These are phyloP conservation scores for Neurospora sp. DNA, from an alignment of 495 filamentous ascomycete species.

Conservation along the genomic window DNA sequence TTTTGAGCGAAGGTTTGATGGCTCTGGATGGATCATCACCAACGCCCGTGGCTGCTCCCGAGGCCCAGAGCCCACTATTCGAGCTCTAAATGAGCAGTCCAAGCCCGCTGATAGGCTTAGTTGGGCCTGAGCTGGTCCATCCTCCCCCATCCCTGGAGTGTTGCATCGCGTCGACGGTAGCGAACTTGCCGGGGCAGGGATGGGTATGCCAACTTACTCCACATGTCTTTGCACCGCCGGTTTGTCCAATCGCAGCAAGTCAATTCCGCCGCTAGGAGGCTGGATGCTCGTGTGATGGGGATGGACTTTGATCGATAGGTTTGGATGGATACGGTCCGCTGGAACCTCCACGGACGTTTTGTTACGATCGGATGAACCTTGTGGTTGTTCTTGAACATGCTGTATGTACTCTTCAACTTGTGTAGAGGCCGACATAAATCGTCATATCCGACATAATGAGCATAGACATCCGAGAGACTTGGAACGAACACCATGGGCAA, in stretches of 20 bases:
- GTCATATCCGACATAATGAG: background rate
- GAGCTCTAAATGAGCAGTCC: background rate
- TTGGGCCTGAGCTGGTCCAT: background rate
- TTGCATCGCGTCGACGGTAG: background rate
- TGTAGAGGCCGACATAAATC: background rate
- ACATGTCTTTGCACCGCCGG: background rate
- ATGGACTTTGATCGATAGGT: background rate
- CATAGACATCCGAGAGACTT: background rate
- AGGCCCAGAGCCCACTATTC: constrained; percentile 1
- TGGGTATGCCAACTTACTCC: background rate
- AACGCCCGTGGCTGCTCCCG: constrained; percentile 12
- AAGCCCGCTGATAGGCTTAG: background rate
- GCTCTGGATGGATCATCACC: background rate
- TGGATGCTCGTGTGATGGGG: background rate
- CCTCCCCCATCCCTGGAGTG: background rate
- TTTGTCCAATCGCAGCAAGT: background rate
- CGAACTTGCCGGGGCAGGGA: background rate
- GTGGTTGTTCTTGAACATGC: background rate
- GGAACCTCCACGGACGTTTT: background rate
- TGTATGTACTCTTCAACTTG: background rate
- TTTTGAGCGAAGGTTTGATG: background rate
- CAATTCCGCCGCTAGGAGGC: background rate
- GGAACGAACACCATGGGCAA: background rate
- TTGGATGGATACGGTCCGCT: background rate
- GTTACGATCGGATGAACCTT: background rate